phyloP scores from a whole-genome alignment of 2,329 filamentous ascomycete species.

The Xylariaceae sp. region DNA sequence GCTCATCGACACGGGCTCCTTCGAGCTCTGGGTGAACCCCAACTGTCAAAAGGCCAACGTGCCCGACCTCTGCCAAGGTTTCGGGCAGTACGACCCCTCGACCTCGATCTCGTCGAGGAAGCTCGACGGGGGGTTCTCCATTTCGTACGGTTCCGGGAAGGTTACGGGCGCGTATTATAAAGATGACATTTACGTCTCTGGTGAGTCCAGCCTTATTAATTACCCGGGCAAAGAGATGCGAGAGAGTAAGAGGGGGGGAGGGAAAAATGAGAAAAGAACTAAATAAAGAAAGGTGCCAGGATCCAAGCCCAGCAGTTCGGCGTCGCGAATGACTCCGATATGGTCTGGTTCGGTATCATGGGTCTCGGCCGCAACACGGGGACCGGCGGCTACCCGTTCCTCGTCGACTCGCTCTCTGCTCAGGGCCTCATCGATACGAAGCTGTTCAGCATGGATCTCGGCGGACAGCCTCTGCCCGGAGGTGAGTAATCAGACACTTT shows the following conservation, averaged over 20 bases:
- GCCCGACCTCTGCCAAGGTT: constrained; percentile 33
- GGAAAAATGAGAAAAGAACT: too few species aligned
- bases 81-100: constrained; percentile 40
- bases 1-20: constrained; percentile 47
- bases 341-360: constrained; percentile 47
- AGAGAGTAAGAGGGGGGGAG: too few species aligned
- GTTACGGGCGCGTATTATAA: constrained; percentile 41
- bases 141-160: constrained; percentile 35
- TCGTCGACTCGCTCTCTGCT: constrained; percentile 44
- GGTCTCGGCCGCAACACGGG: constrained; percentile 41
- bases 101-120: constrained; percentile 38
- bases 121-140: constrained; percentile 30
- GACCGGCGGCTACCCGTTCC: constrained; percentile 45
- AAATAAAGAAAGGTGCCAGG: constrained; percentile 28
- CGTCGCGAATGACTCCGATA: constrained; percentile 38
- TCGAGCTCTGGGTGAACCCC: constrained; percentile 52
- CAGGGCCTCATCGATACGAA: constrained; percentile 45
- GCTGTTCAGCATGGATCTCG: constrained; percentile 47
- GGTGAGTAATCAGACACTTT: constrained; percentile 18
- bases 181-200: constrained; percentile 43
- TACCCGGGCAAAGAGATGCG: too few species aligned
- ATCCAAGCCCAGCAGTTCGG: constrained; percentile 46
- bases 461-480: constrained; percentile 28
- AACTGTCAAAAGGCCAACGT: constrained; percentile 36
- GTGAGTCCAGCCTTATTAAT: too few species aligned